Percentiles rank a stretch among this genome's conserved stretches.
Conservation (phyloP, 257 asterid genomes). For the Euphrasia confusa region DNA sequence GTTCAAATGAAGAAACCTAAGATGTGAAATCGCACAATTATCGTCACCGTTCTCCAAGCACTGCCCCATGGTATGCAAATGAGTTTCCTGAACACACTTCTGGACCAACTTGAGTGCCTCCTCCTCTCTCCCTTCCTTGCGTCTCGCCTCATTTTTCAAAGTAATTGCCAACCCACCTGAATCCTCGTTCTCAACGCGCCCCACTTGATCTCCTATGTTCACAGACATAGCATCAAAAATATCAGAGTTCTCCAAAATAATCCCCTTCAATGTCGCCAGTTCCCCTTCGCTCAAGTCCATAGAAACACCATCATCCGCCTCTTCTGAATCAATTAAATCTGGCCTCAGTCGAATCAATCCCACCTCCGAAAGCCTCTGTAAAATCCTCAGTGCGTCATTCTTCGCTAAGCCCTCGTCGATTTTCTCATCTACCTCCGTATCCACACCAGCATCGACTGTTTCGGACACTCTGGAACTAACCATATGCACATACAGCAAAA, state of each 20-base stretch:
- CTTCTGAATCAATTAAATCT: conserved; percentile 44
- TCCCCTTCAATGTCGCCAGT: conserved; percentile 48
- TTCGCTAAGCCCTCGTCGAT: conserved; percentile 26
- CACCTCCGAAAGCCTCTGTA: conserved; percentile 45
- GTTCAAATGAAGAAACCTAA: conserved; percentile 71
- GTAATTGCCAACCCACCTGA: conserved; percentile 58
- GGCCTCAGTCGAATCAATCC: conserved; percentile 70
- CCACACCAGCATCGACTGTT: conserved; percentile 28
- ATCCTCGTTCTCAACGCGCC: conserved; percentile 42
- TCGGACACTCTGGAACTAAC: conserved; percentile 43
- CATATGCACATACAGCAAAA: conserved; percentile 58
- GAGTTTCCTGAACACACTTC: conserved; percentile 68
- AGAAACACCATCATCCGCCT: conserved; percentile 15
- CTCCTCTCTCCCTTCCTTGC: conserved; percentile 41
- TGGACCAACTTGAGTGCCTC: conserved; percentile 53
- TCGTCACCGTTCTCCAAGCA: conserved; percentile 52
- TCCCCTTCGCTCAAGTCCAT: conserved; percentile 51
- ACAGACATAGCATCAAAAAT: conserved; percentile 65
- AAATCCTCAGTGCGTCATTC: conserved; percentile 48
- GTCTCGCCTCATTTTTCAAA: conserved; percentile 42
- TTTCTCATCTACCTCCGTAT: conserved; percentile 30
- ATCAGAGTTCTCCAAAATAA: conserved; percentile 55
- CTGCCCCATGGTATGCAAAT: conserved; percentile 68
- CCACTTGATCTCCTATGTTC: conserved; percentile 67
- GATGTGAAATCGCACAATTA: conserved; percentile 58